Evolutionary conservation across 2,329 filamentous ascomycete species (phyloP).

Genomic region (Aureobasidium sp.): DNA sequence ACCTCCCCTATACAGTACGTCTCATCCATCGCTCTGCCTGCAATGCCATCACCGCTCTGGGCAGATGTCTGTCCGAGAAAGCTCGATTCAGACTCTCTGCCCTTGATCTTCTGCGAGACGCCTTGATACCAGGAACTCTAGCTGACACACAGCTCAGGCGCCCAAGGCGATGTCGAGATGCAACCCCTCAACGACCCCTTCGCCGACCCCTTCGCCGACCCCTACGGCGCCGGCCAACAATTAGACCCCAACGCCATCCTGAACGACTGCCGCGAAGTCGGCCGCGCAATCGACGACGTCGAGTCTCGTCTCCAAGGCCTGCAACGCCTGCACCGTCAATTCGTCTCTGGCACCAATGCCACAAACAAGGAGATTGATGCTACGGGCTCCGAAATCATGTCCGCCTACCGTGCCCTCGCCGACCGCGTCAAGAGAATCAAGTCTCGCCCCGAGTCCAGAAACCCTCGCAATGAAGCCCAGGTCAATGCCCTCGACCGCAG

Average conservation of each 20-base stretch:
- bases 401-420: constrained; percentile 68
- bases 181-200: constrained; percentile 45
- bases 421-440: constrained; percentile 76
- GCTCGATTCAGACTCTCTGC: background rate
- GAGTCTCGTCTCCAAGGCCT: constrained; percentile 65
- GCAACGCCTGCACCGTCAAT: constrained; percentile 60
- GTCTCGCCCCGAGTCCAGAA: constrained; percentile 63
- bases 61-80: background rate
- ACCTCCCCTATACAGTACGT: constrained; percentile 25
- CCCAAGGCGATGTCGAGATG: constrained; percentile 57
- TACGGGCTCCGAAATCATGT: constrained; percentile 72
- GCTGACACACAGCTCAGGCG: constrained; percentile 24
- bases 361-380: constrained; percentile 60
- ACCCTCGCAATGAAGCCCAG: constrained; percentile 67
- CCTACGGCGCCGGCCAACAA: constrained; percentile 19
- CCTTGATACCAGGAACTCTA: constrained; percentile 13
- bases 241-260: constrained; percentile 67
- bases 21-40: background rate
- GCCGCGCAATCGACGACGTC: constrained; percentile 66
- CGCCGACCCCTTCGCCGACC: constrained; percentile 26
- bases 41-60: background rate
- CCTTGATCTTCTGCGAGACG: background rate
- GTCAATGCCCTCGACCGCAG: constrained; percentile 72
- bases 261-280: constrained; percentile 76
- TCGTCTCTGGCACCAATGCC: constrained; percentile 60